These are phyloP conservation scores for Adansonia rubrostipa DNA, from an alignment of 441 rosid species.

Conservation along the genomic window DNA sequence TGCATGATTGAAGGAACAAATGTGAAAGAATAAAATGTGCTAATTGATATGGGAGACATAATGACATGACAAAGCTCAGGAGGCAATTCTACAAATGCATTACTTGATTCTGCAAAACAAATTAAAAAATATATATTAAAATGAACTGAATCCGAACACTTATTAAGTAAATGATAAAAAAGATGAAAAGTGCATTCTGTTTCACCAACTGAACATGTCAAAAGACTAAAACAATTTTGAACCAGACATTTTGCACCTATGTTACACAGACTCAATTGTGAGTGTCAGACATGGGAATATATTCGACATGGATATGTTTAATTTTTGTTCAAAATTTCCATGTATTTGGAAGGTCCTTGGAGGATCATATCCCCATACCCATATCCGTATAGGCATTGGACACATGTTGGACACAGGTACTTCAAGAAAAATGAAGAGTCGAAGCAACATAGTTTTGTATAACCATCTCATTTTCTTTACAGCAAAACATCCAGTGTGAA, in stretches of 20 bases:
- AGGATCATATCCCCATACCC: too few relatives aligned
- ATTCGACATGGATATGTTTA: too few relatives aligned
- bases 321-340: too few relatives aligned
- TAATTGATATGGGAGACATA: constrained; percentile 69
- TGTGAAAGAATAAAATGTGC: constrained; percentile 69
- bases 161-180: not conserved
- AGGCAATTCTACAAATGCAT: constrained; percentile 70
- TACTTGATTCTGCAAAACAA: constrained; percentile 51
- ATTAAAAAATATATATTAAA: not conserved
- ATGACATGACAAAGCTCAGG: constrained; percentile 79
- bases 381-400: too few relatives aligned
- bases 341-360: too few relatives aligned
- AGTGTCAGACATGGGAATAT: too few relatives aligned
- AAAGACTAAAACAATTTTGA: not conserved
- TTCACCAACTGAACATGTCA: constrained; percentile 8
- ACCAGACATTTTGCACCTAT: not conserved
- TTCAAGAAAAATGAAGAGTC: too few relatives aligned
- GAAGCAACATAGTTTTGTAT: too few relatives aligned
- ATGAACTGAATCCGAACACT: not conserved
- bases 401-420: too few relatives aligned
- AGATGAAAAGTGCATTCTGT: not conserved
- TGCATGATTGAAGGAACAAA: constrained; percentile 82
- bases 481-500: not conserved
- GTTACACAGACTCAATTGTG: too few relatives aligned
- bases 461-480: not conserved